These are phyloP conservation scores for Apiotrichum sp. DNA, from an alignment of 1,284 basidiomycete species.

Conservation along the genomic window DNA sequence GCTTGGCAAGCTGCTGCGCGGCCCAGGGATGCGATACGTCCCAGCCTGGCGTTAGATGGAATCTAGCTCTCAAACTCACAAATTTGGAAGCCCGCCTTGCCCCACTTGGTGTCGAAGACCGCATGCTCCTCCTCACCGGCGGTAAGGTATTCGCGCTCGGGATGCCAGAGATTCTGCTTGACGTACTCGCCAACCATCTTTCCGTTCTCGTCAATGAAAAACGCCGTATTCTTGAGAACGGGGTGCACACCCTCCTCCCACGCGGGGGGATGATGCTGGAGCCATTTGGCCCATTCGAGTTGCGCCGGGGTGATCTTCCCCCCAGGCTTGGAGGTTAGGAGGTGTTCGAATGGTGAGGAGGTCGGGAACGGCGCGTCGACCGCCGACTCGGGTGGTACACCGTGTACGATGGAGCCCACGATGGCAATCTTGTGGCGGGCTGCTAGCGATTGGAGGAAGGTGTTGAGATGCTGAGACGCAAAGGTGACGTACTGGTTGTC, in stretches of 20 bases:
- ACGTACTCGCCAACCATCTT: slow-evolving; percentile 32
- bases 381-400: slow-evolving; percentile 2
- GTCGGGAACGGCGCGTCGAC: slow-evolving; percentile 13
- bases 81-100: slow-evolving; percentile 42
- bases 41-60: slow-evolving; percentile 31
- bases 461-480: slow-evolving; percentile 26
- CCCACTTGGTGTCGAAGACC: slow-evolving; percentile 43
- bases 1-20: slow-evolving; percentile 31
- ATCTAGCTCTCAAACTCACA: slow-evolving; percentile 22
- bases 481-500: slow-evolving; percentile 36
- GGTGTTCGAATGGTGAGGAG: slow-evolving; percentile 28
- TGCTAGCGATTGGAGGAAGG: slow-evolving; percentile 27
- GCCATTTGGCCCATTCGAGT: slow-evolving; percentile 28
- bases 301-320: slow-evolving; percentile 5
- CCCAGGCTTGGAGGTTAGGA: slow-evolving; percentile 16
- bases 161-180: slow-evolving; percentile 47
- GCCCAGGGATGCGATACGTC: slow-evolving; percentile 42
- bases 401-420: slow-evolving; percentile 40
- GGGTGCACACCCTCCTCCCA: slow-evolving; percentile 22
- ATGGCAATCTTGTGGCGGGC: slow-evolving; percentile 26
- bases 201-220: slow-evolving; percentile 39
- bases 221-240: slow-evolving; percentile 36
- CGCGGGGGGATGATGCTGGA: slow-evolving; percentile 18
- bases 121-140: slow-evolving; percentile 30
- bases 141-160: slow-evolving; percentile 43